Base-by-base conservation (phyloP, 768 basidiomycete genomes). In the Crepidotus variabilis region DNA sequence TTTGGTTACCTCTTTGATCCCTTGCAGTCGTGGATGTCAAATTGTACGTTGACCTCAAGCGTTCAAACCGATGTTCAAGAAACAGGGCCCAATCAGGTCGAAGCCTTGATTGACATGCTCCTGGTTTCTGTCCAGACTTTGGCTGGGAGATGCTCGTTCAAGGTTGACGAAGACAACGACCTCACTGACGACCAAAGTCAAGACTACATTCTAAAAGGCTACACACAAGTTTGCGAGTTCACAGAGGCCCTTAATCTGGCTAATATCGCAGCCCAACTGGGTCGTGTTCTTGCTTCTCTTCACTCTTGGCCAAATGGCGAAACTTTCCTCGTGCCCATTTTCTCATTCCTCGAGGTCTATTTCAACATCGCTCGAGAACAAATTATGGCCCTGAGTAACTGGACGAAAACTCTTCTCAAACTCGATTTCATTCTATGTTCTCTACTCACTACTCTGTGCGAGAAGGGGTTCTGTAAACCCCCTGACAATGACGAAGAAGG, bases 381-480 rank as follows among this genome's bases (percentile, higher is more conserved):
- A 52, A 69, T 96, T n/a, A 61, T 69, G 1, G 69, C 72, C 10
- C 82, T 85, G 51, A 74, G 76, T 21, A 73, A 78, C 43, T 93
- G 90, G 86, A 84, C 84, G 16, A 84, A 87, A 65, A 73, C 90
- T 11, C 69, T 92, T 16, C 89, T 95, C 80, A 98, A 98, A 71
- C 76, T 98, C 57, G 78, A 84, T 61, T 88, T 86, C 66, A 78
- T 96, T 43, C 70, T 95, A 32, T 87, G 84, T 65, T 85, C 87
- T 18, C 76, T 92, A 24, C 76, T 94, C 62, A 79, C 81, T 43
- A 85, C 85, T 10, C 72, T 98, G 6, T 84, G 89, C 3, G 83
- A 81, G 45, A 83, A 96, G 68, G 97, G 97, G 2, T 98, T 98
- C 74, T 99, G 97, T 72, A 85, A 88, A 63, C 95, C 97, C 1